phyloP scores from a whole-genome alignment of 768 basidiomycete genomes.

The Amylocystis lapponica region DNA sequence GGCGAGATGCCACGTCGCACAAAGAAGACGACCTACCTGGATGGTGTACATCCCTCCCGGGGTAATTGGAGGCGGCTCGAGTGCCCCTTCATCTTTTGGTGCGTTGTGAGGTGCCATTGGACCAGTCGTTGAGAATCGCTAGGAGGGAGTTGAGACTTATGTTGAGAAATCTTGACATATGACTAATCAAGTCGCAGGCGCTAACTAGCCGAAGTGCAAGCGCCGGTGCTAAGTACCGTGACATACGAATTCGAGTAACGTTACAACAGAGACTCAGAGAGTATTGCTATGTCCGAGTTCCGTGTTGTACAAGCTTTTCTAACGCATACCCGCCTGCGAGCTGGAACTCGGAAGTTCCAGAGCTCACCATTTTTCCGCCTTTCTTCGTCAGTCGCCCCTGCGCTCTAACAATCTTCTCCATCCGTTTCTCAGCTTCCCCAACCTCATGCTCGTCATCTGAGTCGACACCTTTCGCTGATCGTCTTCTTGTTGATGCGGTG shows the following conservation, averaged over 20 bases:
- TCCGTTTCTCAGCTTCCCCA: conserved; percentile 66
- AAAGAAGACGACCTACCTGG: conserved; percentile 46
- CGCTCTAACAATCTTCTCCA: conserved; percentile 79
- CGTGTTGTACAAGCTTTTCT: conserved; percentile 49
- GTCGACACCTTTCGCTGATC: conserved; percentile 7
- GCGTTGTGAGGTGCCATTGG: conserved; percentile 22
- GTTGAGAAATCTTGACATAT: conserved; percentile 8
- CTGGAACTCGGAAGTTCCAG: conserved; percentile 71
- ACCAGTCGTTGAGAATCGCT: not conserved
- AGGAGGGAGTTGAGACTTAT: no score
- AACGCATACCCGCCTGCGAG: conserved; percentile 58
- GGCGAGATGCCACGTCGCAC: conserved; percentile 15
- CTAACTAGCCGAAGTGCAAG: not conserved
- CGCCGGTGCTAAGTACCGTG: not conserved
- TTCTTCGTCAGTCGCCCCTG: conserved; percentile 81
- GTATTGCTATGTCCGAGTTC: conserved; percentile 10
- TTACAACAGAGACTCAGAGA: not conserved
- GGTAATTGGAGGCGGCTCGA: conserved; percentile 57
- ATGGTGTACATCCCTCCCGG: conserved; percentile 73
- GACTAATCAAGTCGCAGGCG: conserved; percentile 3
- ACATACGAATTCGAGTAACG: not conserved
- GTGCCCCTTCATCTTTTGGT: conserved; percentile 32
- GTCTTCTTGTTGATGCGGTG: conserved; percentile 4
- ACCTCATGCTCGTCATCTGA: conserved; percentile 24
- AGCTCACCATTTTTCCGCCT: conserved; percentile 67